These are phyloP conservation scores for Cyberlindnera galapagoensis DNA, from an alignment of 805 yeast species.

Conservation along the genomic window DNA sequence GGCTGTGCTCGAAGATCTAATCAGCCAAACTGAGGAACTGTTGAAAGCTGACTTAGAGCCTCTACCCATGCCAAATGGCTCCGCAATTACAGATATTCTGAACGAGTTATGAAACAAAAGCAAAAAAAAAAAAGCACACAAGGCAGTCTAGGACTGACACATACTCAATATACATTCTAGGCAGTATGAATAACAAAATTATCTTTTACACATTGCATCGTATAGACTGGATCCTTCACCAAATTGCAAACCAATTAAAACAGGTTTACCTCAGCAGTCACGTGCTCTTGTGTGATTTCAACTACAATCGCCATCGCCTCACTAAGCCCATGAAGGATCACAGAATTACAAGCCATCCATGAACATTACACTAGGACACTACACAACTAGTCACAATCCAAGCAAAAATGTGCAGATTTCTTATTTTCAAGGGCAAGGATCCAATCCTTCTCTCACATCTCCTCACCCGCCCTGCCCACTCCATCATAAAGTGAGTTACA, in stretches of 20 bases:
- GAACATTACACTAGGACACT: too few species aligned
- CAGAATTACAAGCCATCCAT: too few species aligned
- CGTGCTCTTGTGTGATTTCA: too few species aligned
- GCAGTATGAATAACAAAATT: not conserved
- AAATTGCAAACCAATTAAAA: slow-evolving; percentile 6
- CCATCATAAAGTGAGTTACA: slow-evolving; percentile 61
- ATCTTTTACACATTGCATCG: slow-evolving; percentile 9
- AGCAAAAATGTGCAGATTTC: slow-evolving; percentile 80
- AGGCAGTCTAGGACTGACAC: too few species aligned
- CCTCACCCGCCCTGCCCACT: slow-evolving; percentile 91
- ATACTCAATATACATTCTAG: too few species aligned
- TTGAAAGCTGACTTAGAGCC: slow-evolving; percentile 9
- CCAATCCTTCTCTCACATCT: slow-evolving; percentile 81
- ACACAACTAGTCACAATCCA: too few species aligned
- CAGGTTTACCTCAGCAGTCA: not conserved
- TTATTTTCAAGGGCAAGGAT: slow-evolving; percentile 80
- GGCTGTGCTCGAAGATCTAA: slow-evolving; percentile 9
- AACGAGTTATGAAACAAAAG: slow-evolving; percentile 4
- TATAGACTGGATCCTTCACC: slow-evolving; percentile 17
- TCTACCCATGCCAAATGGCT: slow-evolving; percentile 22
- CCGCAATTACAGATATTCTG: slow-evolving; percentile 6
- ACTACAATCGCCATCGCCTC: too few species aligned
- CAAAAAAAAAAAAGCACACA: not conserved
- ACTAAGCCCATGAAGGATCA: too few species aligned
- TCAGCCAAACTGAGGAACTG: slow-evolving; percentile 11